Evolutionary conservation across 768 basidiomycete species (phyloP).

Genomic region (Tricholomella constricta): DNA sequence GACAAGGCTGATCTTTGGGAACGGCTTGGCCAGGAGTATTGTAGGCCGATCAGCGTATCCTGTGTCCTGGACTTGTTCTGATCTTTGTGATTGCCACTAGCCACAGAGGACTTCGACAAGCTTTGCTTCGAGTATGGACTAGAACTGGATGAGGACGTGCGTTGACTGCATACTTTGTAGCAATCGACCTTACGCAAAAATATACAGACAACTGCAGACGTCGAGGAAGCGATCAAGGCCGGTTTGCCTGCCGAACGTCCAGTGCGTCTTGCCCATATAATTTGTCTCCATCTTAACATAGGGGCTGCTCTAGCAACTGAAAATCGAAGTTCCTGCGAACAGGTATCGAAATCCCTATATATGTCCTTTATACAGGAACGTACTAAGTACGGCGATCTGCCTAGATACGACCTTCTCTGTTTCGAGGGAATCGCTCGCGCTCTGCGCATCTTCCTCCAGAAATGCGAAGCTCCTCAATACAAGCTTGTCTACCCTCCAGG

Average conservation of each 20-base stretch:
- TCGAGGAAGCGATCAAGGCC: slow-evolving; percentile 78
- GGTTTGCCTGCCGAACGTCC: slow-evolving; percentile 85
- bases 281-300: not conserved
- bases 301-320: slow-evolving; percentile 71
- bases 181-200: not conserved
- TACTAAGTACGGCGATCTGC: slow-evolving; percentile 9
- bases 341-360: slow-evolving; percentile 58
- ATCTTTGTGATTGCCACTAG: slow-evolving; percentile 43
- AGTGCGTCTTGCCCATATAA: slow-evolving; percentile 41
- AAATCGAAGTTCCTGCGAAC: slow-evolving; percentile 99
- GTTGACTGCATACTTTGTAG: slow-evolving; percentile 21
- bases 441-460: slow-evolving; percentile 79
- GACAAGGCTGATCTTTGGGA: slow-evolving; percentile 95
- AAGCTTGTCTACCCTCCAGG: slow-evolving; percentile 71
- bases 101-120: slow-evolving; percentile 91
- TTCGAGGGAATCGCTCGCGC: slow-evolving; percentile 94
- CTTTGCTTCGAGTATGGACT: slow-evolving; percentile 97
- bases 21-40: slow-evolving; percentile 79
- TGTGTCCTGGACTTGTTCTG: slow-evolving; percentile 10
- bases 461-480: slow-evolving; percentile 68
- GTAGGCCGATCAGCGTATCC: slow-evolving; percentile 42
- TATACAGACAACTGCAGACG: slow-evolving; percentile 84
- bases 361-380: slow-evolving; percentile 4
- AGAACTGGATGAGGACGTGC: slow-evolving; percentile 96
- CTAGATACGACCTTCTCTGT: slow-evolving; percentile 95